Conservation (phyloP, 2,329 filamentous ascomycete genomes). For the Claviceps sp. region DNA sequence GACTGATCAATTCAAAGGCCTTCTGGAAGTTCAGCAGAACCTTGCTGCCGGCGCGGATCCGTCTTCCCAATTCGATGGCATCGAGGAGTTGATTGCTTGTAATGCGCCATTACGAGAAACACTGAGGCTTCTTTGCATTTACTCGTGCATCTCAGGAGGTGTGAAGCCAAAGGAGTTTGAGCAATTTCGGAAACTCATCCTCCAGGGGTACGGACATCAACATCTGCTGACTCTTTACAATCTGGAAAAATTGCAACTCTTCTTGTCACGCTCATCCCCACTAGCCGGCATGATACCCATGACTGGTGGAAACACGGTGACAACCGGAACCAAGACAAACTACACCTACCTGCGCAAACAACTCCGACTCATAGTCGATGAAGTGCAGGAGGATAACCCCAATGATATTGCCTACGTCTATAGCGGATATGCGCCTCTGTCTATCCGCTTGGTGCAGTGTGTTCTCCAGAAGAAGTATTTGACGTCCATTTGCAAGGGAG, state of each 20-base stretch:
- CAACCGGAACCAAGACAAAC: slow-evolving; percentile 64
- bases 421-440: slow-evolving; percentile 89
- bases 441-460: slow-evolving; percentile 81
- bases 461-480: slow-evolving; percentile 84
- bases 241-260: slow-evolving; percentile 78
- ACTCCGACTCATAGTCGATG: slow-evolving; percentile 81
- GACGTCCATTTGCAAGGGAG: slow-evolving; percentile 53
- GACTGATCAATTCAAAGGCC: slow-evolving; percentile 74
- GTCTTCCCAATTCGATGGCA: slow-evolving; percentile 73
- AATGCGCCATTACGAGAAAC: slow-evolving; percentile 70
- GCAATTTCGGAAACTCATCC: slow-evolving; percentile 70
- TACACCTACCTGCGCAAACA: slow-evolving; percentile 79
- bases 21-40: slow-evolving; percentile 91
- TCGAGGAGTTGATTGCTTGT: slow-evolving; percentile 89
- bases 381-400: slow-evolving; percentile 88
- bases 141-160: slow-evolving; percentile 80
- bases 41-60: slow-evolving; percentile 83
- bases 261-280: slow-evolving; percentile 64
- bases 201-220: slow-evolving; percentile 91
- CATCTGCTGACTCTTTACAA: slow-evolving; percentile 81
- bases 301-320: slow-evolving; percentile 35
- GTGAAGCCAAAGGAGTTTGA: slow-evolving; percentile 83
- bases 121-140: slow-evolving; percentile 74
- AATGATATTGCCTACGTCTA: slow-evolving; percentile 97
- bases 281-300: slow-evolving; percentile 73